Percentiles rank a stretch among this genome's conserved stretches.
These are phyloP conservation scores for Apophysomyces trapeziformis DNA, from an alignment of 371 early-diverging fungal genomes.

Conservation along the genomic window DNA sequence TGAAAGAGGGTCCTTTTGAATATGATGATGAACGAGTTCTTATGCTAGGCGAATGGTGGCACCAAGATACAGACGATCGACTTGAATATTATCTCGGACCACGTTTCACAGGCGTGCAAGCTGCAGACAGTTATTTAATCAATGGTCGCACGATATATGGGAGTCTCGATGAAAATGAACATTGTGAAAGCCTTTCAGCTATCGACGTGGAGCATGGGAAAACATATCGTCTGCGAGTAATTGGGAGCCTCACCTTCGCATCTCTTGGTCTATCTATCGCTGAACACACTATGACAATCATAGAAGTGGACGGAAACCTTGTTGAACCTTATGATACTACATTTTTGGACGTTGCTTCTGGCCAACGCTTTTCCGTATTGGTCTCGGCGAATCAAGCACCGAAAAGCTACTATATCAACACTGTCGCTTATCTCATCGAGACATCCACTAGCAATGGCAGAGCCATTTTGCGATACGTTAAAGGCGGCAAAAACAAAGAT, in stretches of 20 bases:
- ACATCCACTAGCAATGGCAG: conserved; percentile 12
- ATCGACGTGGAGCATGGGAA: conserved; percentile 42
- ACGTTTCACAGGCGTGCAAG: conserved; percentile 27
- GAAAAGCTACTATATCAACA: conserved; percentile 17
- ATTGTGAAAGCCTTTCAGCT: conserved; percentile 36
- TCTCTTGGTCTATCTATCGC: conserved; percentile 42
- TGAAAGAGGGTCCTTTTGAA: conserved; percentile 35
- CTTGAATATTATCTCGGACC: conserved; percentile 29
- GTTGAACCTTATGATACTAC: conserved; percentile 17
- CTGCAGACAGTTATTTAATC: conserved; percentile 45
- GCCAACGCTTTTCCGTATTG: conserved; percentile 34
- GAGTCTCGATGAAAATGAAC: not conserved
- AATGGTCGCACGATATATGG: conserved; percentile 45
- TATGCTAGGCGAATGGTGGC: conserved; percentile 53
- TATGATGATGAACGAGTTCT: conserved; percentile 53
- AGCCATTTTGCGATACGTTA: conserved; percentile 24
- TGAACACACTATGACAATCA: conserved; percentile 47
- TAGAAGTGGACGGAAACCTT: conserved; percentile 48
- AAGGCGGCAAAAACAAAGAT: not conserved
- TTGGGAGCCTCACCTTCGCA: conserved; percentile 39
- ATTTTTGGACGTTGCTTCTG: conserved; percentile 24
- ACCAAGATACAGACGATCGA: conserved; percentile 24
- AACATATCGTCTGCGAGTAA: conserved; percentile 44
- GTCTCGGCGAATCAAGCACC: conserved; percentile 21
- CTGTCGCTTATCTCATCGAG: conserved; percentile 9